These are phyloP conservation scores for Aspergillus carlsbadensis DNA, from an alignment of 495 filamentous ascomycete genomes.

Conservation along the genomic window DNA sequence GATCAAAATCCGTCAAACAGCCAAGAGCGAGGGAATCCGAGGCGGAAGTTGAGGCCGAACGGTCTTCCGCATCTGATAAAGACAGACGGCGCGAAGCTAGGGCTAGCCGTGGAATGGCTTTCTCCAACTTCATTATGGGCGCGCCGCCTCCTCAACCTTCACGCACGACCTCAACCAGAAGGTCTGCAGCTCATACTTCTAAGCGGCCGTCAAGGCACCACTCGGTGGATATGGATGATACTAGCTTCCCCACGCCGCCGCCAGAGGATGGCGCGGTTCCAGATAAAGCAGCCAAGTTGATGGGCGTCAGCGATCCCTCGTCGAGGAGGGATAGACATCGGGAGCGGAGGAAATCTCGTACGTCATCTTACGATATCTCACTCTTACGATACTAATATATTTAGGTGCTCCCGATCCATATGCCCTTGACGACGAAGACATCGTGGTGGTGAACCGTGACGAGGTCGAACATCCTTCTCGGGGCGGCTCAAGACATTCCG, in stretches of 20 bases:
- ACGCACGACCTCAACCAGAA: constrained; percentile 49
- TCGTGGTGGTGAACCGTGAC: constrained; percentile 54
- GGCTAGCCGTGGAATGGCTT: constrained; percentile 48
- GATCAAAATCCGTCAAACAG: constrained; percentile 52
- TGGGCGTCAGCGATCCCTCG: constrained; percentile 48
- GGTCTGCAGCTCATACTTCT: constrained; percentile 36
- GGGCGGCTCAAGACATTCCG: constrained; percentile 29
- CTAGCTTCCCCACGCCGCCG: constrained; percentile 51
- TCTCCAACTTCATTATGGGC: constrained; percentile 53
- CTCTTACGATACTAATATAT: background rate
- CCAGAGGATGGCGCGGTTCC: constrained; percentile 50
- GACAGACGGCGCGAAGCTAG: constrained; percentile 40
- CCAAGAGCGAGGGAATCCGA: constrained; percentile 43
- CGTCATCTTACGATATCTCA: constrained; percentile 1
- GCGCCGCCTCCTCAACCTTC: constrained; percentile 41
- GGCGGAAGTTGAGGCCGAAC: constrained; percentile 42
- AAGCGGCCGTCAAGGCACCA: constrained; percentile 44
- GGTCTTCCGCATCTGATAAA: constrained; percentile 54
- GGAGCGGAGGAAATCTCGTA: constrained; percentile 42
- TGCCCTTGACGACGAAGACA: constrained; percentile 57
- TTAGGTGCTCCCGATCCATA: constrained; percentile 56
- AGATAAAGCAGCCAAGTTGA: constrained; percentile 59
- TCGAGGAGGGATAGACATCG: constrained; percentile 36
- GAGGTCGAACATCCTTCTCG: constrained; percentile 43
- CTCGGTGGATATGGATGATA: constrained; percentile 50